A percentile compares a stretch with the other conserved stretches of the same genome.
Conservation (phyloP, 768 basidiomycete species). For the Chalciporus piperatus region DNA sequence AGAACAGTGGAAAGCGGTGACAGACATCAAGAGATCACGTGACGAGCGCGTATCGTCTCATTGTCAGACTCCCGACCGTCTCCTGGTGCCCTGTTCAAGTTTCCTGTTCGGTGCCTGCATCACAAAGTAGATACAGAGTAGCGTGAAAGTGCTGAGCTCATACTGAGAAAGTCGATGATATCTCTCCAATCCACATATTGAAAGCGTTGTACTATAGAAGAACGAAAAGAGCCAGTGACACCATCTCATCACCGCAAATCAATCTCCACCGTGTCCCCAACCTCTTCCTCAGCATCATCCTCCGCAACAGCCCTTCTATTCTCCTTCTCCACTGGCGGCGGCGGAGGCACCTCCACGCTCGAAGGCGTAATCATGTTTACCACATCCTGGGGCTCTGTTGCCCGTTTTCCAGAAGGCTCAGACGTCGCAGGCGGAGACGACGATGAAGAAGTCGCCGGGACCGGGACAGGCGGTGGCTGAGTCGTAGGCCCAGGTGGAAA, state of each 20-base stretch:
- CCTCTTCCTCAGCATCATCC: conserved; percentile 66
- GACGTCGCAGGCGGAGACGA: conserved; percentile 22
- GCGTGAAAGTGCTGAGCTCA: neutral
- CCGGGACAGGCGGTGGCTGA: conserved; percentile 10
- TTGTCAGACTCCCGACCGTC: too few relatives aligned
- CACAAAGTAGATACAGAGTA: too few relatives aligned
- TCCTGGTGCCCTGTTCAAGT: too few relatives aligned
- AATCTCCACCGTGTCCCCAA: conserved; percentile 78
- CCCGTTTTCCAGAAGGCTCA: conserved; percentile 12
- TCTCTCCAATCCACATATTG: conserved; percentile 5
- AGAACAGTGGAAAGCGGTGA: conserved; percentile 3
- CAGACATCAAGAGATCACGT: neutral
- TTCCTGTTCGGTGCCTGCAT: too few relatives aligned
- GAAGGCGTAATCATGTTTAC: conserved; percentile 51
- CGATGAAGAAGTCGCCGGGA: conserved; percentile 33
- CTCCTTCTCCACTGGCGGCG: conserved; percentile 78
- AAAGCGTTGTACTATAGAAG: neutral
- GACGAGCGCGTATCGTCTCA: too few relatives aligned
- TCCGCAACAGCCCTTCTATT: conserved; percentile 40
- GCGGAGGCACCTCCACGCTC: conserved; percentile 74
- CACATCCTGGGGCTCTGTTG: conserved; percentile 8
- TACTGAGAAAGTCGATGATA: conserved; percentile 9
- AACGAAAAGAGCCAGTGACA: neutral
- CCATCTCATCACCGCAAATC: conserved; percentile 41
- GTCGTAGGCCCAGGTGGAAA: conserved; percentile 46